These are phyloP conservation scores for Ilyonectria sp. DNA, from an alignment of 2,329 filamentous ascomycete genomes.

Conservation along the genomic window DNA sequence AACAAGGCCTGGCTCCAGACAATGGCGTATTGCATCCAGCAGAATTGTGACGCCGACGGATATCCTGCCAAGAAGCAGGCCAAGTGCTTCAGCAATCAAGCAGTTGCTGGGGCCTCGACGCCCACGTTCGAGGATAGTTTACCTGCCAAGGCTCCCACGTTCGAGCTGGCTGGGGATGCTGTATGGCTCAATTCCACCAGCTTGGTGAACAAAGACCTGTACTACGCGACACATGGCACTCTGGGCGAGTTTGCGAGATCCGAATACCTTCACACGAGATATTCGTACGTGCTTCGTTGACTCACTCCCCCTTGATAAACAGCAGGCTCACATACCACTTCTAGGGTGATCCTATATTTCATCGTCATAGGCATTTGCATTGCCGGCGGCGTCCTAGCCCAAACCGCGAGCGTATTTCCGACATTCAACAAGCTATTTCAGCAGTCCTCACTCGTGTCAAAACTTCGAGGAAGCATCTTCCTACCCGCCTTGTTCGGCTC, in stretches of 20 bases:
- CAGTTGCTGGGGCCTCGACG: too few relatives aligned
- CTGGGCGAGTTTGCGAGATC: slow-evolving; percentile 14
- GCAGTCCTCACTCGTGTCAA: slow-evolving; percentile 4
- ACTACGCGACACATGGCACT: slow-evolving; percentile 9
- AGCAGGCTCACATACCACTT: too few relatives aligned
- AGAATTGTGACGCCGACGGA: slow-evolving; percentile 4
- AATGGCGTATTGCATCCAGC: slow-evolving; percentile 15
- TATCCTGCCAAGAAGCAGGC: too few relatives aligned
- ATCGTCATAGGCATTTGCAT: too few relatives aligned
- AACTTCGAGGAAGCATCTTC: slow-evolving; percentile 12
- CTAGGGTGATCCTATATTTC: too few relatives aligned
- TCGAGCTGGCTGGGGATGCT: slow-evolving; percentile 2
- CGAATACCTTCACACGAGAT: slow-evolving; percentile 11
- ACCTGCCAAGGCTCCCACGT: not conserved
- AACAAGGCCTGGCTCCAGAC: slow-evolving; percentile 7
- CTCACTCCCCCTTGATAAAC: too few relatives aligned
- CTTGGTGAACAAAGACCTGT: slow-evolving; percentile 9
- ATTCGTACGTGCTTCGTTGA: not conserved
- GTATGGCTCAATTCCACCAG: slow-evolving; percentile 11
- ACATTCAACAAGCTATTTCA: not conserved
- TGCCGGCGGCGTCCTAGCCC: not conserved
- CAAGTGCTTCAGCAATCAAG: too few relatives aligned
- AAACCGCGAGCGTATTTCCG: not conserved
- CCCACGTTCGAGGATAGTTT: too few relatives aligned
- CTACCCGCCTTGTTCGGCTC: slow-evolving; percentile 4